Conservation (phyloP, 78 protist species). For the Anaeramoeba flamelloides region DNA sequence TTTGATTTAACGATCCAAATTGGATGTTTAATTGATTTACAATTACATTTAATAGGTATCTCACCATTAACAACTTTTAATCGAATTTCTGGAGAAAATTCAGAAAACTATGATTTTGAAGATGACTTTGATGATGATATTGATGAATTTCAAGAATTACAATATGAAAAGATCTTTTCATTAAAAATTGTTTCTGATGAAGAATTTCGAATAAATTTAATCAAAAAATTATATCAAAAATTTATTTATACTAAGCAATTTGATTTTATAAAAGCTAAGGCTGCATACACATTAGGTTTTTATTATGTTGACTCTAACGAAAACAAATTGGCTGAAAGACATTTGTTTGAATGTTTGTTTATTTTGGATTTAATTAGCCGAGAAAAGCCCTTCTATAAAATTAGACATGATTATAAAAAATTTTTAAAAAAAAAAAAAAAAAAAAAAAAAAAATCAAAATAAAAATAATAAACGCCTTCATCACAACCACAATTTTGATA, state of each 20-base stretch:
- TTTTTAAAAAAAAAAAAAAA: no score
- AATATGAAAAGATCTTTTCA: neutral
- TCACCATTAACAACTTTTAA: neutral
- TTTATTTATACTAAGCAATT: no score
- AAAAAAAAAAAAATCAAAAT: no score
- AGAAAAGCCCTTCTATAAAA: no score
- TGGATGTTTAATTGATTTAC: neutral
- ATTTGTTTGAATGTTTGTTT: neutral
- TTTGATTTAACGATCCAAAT: no score
- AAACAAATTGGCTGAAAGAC: neutral
- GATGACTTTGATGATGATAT: no score
- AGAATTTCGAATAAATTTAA: neutral
- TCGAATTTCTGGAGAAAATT: neutral
- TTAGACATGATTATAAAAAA: no score
- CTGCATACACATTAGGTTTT: neutral
- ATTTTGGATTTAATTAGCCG: no score
- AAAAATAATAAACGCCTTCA: no score
- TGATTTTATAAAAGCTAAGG: neutral
- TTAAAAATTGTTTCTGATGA: neutral
- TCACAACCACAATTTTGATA: no score
- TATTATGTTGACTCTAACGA: neutral
- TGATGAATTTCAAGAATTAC: neutral
- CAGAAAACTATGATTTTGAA: no score
- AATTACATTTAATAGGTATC: neutral
- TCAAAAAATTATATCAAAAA: neutral